These are phyloP conservation scores for Leishmania martiniquensis DNA, from an alignment of 208 protist genomes.

Conservation along the genomic window DNA sequence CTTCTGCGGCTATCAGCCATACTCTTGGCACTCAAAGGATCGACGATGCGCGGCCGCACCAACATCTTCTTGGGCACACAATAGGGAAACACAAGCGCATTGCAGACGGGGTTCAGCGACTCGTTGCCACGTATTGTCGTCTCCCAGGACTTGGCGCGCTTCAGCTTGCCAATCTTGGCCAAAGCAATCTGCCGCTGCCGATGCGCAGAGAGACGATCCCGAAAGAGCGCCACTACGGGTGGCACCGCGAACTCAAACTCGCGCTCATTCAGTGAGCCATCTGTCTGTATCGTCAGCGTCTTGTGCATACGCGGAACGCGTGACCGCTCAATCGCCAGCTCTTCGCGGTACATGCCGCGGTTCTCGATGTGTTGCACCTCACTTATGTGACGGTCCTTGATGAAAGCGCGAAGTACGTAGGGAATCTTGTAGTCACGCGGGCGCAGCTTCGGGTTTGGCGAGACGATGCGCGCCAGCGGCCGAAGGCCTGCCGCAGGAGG, in stretches of 20 bases:
- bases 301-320: slow-evolving; percentile 84
- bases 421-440: slow-evolving; percentile 87
- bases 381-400: slow-evolving; percentile 85
- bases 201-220: slow-evolving; percentile 80
- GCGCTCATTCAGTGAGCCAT: slow-evolving; percentile 86
- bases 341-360: slow-evolving; percentile 89
- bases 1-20: slow-evolving; percentile 27
- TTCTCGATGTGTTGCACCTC: slow-evolving; percentile 92
- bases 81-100: slow-evolving; percentile 85
- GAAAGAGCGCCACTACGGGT: slow-evolving; percentile 80
- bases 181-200: slow-evolving; percentile 84
- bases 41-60: slow-evolving; percentile 50
- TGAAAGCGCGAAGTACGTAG: slow-evolving; percentile 85
- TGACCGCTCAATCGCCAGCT: slow-evolving; percentile 86
- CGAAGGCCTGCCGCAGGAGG: slow-evolving; percentile 68
- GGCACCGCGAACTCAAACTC: slow-evolving; percentile 92
- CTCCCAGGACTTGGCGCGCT: slow-evolving; percentile 74
- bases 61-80: slow-evolving; percentile 83
- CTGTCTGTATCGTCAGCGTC: slow-evolving; percentile 82
- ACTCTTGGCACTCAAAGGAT: slow-evolving; percentile 69
- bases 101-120: slow-evolving; percentile 76
- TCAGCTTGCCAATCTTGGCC: slow-evolving; percentile 82
- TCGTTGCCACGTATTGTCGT: slow-evolving; percentile 41
- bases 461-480: slow-evolving; percentile 56
- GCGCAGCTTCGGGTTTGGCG: slow-evolving; percentile 61